phyloP scores from a whole-genome alignment of 1,139 yeast genomes.

The Arxiozyma slooffiae region DNA sequence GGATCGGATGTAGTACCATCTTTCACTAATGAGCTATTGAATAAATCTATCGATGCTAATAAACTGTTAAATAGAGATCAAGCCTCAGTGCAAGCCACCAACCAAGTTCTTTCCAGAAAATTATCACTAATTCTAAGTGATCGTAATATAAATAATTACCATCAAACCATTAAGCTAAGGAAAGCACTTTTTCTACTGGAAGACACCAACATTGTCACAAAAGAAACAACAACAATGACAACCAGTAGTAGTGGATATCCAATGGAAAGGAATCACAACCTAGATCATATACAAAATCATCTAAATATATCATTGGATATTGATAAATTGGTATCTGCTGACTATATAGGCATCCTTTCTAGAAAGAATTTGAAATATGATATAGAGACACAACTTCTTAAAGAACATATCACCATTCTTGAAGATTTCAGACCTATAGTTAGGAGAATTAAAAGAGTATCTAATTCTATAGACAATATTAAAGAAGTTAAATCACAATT shows the following conservation, averaged over 20 bases:
- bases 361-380: slow-evolving; percentile 55
- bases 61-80: slow-evolving; percentile 1
- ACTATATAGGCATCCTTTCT: slow-evolving; percentile 46
- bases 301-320: slow-evolving; percentile 26
- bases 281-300: neutral
- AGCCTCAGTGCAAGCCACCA: slow-evolving; percentile 16
- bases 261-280: neutral
- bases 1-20: neutral
- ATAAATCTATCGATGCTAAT: neutral
- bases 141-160: slow-evolving; percentile 39
- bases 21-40: neutral
- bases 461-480: slow-evolving; percentile 39
- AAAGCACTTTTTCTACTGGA: slow-evolving; percentile 41
- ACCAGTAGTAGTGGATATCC: neutral
- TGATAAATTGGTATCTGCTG: slow-evolving; percentile 41
- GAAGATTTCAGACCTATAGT: slow-evolving; percentile 55
- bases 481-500: slow-evolving; percentile 35
- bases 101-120: slow-evolving; percentile 36
- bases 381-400: slow-evolving; percentile 62
- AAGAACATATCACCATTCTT: slow-evolving; percentile 47
- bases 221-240: neutral
- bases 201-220: slow-evolving; percentile 27
- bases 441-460: slow-evolving; percentile 28
- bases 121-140: slow-evolving; percentile 44
- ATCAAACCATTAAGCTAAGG: slow-evolving; percentile 34